These are phyloP conservation scores for Yamadazyma kitorensis DNA, from an alignment of 805 yeast species.

Conservation along the genomic window DNA sequence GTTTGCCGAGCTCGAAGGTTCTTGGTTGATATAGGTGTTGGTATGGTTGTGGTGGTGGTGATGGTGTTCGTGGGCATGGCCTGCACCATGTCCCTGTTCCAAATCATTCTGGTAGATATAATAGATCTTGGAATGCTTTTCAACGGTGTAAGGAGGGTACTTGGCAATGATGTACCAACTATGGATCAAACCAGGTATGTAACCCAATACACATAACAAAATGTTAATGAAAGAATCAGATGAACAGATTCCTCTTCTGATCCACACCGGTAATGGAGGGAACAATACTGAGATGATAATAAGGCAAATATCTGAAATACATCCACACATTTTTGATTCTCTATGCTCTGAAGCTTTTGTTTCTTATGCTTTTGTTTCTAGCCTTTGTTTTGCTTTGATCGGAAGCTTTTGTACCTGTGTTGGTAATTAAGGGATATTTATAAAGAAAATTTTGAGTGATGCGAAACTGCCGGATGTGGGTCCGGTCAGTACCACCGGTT, in stretches of 20 bases:
- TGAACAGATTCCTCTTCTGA: constrained; percentile 61
- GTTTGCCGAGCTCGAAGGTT: constrained; percentile 10
- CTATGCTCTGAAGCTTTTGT: no score
- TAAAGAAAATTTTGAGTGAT: no score
- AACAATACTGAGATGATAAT: constrained; percentile 59
- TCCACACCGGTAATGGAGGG: constrained; percentile 74
- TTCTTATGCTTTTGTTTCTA: no score
- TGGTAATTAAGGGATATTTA: no score
- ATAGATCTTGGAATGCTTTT: constrained; percentile 27
- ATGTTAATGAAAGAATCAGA: constrained; percentile 46
- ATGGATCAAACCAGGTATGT: constrained; percentile 50
- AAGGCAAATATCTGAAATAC: constrained; percentile 53
- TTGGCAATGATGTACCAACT: constrained; percentile 49
- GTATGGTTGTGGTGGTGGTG: constrained; percentile 17
- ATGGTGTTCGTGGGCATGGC: constrained; percentile 20
- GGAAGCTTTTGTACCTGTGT: no score
- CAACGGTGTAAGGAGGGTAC: constrained; percentile 36
- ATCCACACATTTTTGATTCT: constrained; percentile 24
- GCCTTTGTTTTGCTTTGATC: no score
- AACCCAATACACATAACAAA: constrained; percentile 45
- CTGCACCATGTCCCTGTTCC: constrained; percentile 21
- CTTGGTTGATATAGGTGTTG: constrained; percentile 11
- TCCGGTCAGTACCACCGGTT: no score
- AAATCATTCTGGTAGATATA: constrained; percentile 35
- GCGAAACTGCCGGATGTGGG: no score